These are phyloP conservation scores for Lachnellula subtilissima DNA, from an alignment of 2,329 filamentous ascomycete genomes.

Conservation along the genomic window DNA sequence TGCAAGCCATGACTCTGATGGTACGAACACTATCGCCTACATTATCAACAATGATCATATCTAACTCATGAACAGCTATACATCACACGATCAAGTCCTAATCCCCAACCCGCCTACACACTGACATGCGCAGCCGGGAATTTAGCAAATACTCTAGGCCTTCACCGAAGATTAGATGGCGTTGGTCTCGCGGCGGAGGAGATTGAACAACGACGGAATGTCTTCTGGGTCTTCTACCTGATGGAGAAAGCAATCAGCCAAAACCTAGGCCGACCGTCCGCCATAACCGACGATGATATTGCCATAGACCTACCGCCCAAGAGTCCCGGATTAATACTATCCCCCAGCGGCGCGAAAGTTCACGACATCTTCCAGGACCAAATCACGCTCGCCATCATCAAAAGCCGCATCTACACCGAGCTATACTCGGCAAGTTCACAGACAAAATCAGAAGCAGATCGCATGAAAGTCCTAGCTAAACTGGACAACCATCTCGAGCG, in stretches of 20 bases:
- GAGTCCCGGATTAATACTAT: slow-evolving; percentile 6
- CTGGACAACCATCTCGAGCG: slow-evolving; percentile 23
- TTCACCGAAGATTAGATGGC: slow-evolving; percentile 19
- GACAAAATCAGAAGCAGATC: slow-evolving; percentile 19
- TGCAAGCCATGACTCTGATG: slow-evolving; percentile 22
- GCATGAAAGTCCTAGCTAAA: slow-evolving; percentile 17
- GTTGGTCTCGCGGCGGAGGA: slow-evolving; percentile 13
- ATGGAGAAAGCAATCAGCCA: slow-evolving; percentile 18
- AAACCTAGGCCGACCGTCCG: slow-evolving; percentile 21
- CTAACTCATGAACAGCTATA: slow-evolving; percentile 10
- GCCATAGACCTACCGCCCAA: slow-evolving; percentile 21
- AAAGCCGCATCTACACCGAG: slow-evolving; percentile 21
- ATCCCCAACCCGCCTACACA: slow-evolving; percentile 19
- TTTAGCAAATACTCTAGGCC: slow-evolving; percentile 20
- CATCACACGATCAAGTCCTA: slow-evolving; percentile 11
- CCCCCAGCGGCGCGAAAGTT: slow-evolving; percentile 4
- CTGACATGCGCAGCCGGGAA: slow-evolving; percentile 14
- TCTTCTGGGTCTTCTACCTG: slow-evolving; percentile 24
- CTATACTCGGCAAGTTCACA: slow-evolving; percentile 24
- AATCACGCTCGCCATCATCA: slow-evolving; percentile 19
- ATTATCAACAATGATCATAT: slow-evolving; percentile 3
- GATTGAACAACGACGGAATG: slow-evolving; percentile 21
- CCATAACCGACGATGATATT: slow-evolving; percentile 26
- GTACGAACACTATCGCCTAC: slow-evolving; percentile 4
- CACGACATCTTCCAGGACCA: slow-evolving; percentile 16